Percentiles rank a stretch among this genome's conserved stretches.
Evolutionary conservation across 2,329 filamentous ascomycete genomes (phyloP).

Genomic region (Xylariaceae sp.): DNA sequence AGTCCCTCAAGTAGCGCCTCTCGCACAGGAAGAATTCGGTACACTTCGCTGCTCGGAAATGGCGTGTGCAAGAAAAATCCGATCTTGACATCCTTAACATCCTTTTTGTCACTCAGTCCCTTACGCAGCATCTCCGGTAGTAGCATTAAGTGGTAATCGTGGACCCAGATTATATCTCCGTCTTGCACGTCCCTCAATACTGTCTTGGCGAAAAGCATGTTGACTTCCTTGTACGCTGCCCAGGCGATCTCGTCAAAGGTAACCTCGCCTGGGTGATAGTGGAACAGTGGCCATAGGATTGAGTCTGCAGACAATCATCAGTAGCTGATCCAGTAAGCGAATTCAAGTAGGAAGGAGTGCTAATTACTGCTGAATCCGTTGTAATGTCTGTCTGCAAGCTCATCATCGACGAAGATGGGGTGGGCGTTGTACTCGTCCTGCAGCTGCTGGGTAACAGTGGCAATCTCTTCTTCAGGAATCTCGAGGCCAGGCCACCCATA

Average conservation of each 20-base stretch:
- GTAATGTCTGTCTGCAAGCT: constrained; percentile 91
- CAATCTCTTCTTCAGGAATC: constrained; percentile 78
- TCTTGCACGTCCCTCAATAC: constrained; percentile 86
- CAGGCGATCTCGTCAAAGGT: constrained; percentile 95
- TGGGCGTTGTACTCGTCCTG: constrained; percentile 86
- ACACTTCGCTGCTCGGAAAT: constrained; percentile 95
- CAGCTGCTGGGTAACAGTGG: constrained; percentile 69
- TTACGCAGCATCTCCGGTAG: constrained; percentile 92
- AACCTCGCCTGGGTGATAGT: constrained; percentile 97
- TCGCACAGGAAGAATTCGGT: constrained; percentile 88
- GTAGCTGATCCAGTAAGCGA: constrained; percentile 4
- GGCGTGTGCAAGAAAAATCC: constrained; percentile 98
- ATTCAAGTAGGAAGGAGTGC: not conserved
- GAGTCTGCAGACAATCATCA: constrained; percentile 58
- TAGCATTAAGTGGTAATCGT: constrained; percentile 98
- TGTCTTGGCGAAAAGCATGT: constrained; percentile 84
- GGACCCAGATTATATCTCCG: constrained; percentile 94
- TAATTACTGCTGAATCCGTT: constrained; percentile 91
- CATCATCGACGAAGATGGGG: constrained; percentile 89
- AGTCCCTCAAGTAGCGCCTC: constrained; percentile 84
- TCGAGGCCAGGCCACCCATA: constrained; percentile 97
- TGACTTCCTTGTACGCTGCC: constrained; percentile 90
- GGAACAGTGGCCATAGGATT: constrained; percentile 97
- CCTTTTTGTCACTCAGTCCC: constrained; percentile 75
- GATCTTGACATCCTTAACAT: constrained; percentile 94